Evolutionary conservation across 2,329 filamentous ascomycete genomes (phyloP).

Genomic region (Talaromyces funiculosus): DNA sequence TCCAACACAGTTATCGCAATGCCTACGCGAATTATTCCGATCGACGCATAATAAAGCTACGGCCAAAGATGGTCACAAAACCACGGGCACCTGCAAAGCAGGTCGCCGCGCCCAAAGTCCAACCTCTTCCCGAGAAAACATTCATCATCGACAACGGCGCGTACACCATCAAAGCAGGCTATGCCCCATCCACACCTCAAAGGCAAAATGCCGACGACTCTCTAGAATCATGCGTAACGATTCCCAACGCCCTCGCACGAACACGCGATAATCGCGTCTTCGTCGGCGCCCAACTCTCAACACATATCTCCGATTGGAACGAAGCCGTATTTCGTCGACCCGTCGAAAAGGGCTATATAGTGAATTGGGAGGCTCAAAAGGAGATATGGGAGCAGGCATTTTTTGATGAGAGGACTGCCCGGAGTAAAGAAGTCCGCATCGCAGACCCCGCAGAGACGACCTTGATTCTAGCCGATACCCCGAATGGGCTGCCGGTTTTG

Average conservation of each 20-base stretch:
- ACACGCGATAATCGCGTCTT: slow-evolving; percentile 74
- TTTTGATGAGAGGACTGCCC: slow-evolving; percentile 61
- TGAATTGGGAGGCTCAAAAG: slow-evolving; percentile 94
- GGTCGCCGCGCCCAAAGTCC: slow-evolving; percentile 44
- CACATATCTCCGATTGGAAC: slow-evolving; percentile 78
- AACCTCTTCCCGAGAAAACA: slow-evolving; percentile 57
- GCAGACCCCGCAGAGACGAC: slow-evolving; percentile 72
- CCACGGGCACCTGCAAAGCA: slow-evolving; percentile 42
- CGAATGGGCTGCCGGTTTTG: slow-evolving; percentile 72
- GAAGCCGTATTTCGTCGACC: slow-evolving; percentile 82
- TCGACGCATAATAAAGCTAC: slow-evolving; percentile 13
- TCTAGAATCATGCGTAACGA: slow-evolving; percentile 53
- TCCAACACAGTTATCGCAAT: slow-evolving; percentile 3
- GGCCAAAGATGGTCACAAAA: slow-evolving; percentile 20
- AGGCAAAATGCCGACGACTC: slow-evolving; percentile 33
- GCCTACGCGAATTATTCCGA: slow-evolving; percentile 20
- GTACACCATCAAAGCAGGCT: slow-evolving; percentile 84
- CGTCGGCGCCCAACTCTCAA: slow-evolving; percentile 66
- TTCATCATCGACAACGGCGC: slow-evolving; percentile 92
- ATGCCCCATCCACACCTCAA: slow-evolving; percentile 45
- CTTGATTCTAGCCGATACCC: slow-evolving; percentile 76
- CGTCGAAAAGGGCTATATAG: slow-evolving; percentile 88
- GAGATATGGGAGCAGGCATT: slow-evolving; percentile 93
- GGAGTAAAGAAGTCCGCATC: slow-evolving; percentile 40
- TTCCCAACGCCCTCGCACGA: slow-evolving; percentile 85